Evolutionary conservation across 148 eudicot species (phyloP).

Genomic region (Rhododendron molle): DNA sequence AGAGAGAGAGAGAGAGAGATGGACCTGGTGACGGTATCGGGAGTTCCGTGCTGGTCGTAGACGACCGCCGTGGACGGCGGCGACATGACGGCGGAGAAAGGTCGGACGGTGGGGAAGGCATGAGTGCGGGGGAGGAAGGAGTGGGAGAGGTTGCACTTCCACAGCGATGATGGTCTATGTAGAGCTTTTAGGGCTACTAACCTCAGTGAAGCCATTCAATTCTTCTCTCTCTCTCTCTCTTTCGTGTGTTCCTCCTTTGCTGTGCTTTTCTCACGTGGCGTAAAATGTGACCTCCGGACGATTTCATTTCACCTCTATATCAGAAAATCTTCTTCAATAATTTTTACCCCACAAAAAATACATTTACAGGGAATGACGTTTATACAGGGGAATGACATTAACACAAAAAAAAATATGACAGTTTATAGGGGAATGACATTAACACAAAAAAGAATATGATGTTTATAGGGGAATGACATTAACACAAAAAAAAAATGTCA

Average conservation of each 20-base stretch:
- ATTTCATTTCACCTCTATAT: too few species aligned
- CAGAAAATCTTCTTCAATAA: too few species aligned
- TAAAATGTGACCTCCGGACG: too few species aligned
- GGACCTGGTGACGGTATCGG: constrained; percentile 66
- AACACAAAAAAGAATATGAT: too few species aligned
- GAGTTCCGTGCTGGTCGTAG: constrained; percentile 73
- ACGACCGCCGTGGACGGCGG: constrained; percentile 82
- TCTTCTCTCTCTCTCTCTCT: not conserved
- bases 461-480: too few species aligned
- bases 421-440: too few species aligned
- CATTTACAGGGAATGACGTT: too few species aligned
- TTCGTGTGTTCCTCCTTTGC: not conserved
- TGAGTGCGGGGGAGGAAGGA: constrained; percentile 10
- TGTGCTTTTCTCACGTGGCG: too few species aligned
- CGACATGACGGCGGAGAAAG: constrained; percentile 59
- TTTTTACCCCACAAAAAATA: too few species aligned
- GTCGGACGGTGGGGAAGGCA: constrained; percentile 25
- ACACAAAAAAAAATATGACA: too few species aligned
- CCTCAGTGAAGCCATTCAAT: constrained; percentile 32
- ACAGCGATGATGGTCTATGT: constrained; percentile 11
- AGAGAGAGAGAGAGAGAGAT: not conserved
- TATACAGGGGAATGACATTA: too few species aligned
- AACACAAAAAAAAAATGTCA: too few species aligned
- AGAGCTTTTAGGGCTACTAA: constrained; percentile 19
- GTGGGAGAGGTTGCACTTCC: not conserved